These are phyloP conservation scores for Abortiporus biennis DNA, from an alignment of 1,284 basidiomycete species.

Conservation along the genomic window DNA sequence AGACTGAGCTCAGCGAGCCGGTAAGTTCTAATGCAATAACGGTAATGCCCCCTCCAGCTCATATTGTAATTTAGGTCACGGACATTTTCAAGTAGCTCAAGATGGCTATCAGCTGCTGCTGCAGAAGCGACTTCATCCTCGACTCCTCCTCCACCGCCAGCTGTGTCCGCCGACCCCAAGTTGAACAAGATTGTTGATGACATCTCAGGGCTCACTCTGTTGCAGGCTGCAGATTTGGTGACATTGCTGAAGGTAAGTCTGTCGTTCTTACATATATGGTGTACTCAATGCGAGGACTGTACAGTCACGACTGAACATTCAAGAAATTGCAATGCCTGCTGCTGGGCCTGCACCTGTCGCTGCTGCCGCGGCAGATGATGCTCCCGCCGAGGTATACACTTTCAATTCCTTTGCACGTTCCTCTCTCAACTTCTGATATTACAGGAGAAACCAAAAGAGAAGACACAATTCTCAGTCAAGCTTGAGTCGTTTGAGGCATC, in stretches of 20 bases:
- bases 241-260: constrained; percentile 77
- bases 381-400: constrained; percentile 53
- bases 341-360: constrained; percentile 61
- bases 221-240: constrained; percentile 98
- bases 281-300: neutral
- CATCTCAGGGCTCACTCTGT: constrained; percentile 84
- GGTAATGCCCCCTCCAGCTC: no score
- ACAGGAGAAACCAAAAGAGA: constrained; percentile 97
- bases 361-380: constrained; percentile 54
- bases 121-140: constrained; percentile 36
- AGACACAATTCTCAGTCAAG: constrained; percentile 95
- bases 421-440: neutral
- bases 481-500: constrained; percentile 88
- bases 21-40: constrained; percentile 20
- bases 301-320: constrained; percentile 92
- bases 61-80: no score
- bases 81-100: constrained; percentile 19
- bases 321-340: constrained; percentile 93
- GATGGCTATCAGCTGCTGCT: constrained; percentile 36
- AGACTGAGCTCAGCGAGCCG: constrained; percentile 31
- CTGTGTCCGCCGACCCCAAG: constrained; percentile 53
- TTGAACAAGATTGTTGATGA: constrained; percentile 88
- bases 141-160: constrained; percentile 34
- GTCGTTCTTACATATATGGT: neutral
- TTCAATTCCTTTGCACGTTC: neutral